Base-by-base conservation (phyloP, 2,329 filamentous ascomycete species). In the Neodidymelliopsis sp. region DNA sequence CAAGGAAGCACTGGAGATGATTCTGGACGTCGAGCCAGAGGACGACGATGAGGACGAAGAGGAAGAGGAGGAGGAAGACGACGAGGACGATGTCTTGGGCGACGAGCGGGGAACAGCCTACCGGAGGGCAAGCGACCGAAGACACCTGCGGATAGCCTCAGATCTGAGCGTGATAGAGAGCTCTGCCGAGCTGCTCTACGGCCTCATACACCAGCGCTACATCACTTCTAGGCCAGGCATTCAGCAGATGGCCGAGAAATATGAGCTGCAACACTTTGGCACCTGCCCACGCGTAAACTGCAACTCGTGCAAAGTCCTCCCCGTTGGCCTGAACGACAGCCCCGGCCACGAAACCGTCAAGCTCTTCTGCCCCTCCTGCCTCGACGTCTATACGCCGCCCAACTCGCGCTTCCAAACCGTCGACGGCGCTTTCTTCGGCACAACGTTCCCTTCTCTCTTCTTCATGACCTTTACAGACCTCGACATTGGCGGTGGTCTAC, bases 171-270 rank as follows among this genome's bases (percentile, higher is more conserved):
- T 97, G 59, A 96, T 99, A 67, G 94, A 99, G 77, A 95, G 89
- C 58, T 96, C 91, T 0, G 93, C 94, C n/a, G 94, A 99, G 78
- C 87, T 97, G 78, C 86, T 99, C 18, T 99, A 99, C 76, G 94
- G 94, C 29, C 84, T 99, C 51, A 99, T 99, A 74, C 94, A 99
- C 77, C 94, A 97, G 74, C 89, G 94, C 48, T 99, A 97, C 75
- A 97, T 99, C 76, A 97, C 92, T 67, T 97, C 92, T 18, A 84
- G 94, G 50, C 91, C 90, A 2, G 94, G 94, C 41, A 97, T 99
- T 66, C 93, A 97, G 76, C 92, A 97, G 73, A 99, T 99, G 94
- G 91, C 92, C 56, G 94, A 99, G 75, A 99, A 99, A 75, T 99
- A 97, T 79, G 93, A 97, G 74, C 82, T 96, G 37, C 89, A 92